Conservation (phyloP, 805 yeast species). For the Sugiyamaella floridensis region DNA sequence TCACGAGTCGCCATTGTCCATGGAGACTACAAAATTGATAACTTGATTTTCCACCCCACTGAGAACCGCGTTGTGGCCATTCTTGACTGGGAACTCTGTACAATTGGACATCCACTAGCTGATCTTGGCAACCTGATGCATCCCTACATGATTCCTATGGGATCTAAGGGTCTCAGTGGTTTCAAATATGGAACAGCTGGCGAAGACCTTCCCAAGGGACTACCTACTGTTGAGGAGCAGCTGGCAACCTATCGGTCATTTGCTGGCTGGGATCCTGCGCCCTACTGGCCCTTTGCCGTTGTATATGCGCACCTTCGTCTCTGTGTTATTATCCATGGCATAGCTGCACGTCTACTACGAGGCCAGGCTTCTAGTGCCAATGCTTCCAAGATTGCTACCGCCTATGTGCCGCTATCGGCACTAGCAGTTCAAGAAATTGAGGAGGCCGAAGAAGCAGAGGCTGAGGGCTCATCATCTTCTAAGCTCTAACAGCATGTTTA, state of each 20-base stretch:
- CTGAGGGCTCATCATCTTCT: neutral
- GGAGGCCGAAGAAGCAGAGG: constrained; percentile 1
- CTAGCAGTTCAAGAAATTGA: constrained; percentile 24
- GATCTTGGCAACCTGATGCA: constrained; percentile 54
- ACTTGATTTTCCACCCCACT: constrained; percentile 53
- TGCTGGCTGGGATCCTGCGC: constrained; percentile 38
- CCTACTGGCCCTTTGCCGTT: constrained; percentile 45
- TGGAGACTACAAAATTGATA: constrained; percentile 60
- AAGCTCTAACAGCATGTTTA: neutral
- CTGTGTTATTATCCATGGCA: constrained; percentile 55
- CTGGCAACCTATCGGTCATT: constrained; percentile 25
- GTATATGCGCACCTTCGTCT: constrained; percentile 51
- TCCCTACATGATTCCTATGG: constrained; percentile 42
- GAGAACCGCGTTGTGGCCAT: constrained; percentile 46
- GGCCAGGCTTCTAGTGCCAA: constrained; percentile 51
- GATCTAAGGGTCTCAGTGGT: constrained; percentile 7
- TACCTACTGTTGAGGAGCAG: constrained; percentile 21
- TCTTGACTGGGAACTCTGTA: constrained; percentile 61
- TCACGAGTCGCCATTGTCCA: constrained; percentile 43
- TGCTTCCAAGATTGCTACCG: constrained; percentile 37
- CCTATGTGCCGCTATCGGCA: constrained; percentile 28
- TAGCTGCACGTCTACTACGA: constrained; percentile 45
- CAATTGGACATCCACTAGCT: constrained; percentile 58
- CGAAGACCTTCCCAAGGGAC: constrained; percentile 19
- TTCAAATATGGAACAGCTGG: constrained; percentile 6